Evolutionary conservation across 345 rosid species (phyloP).

Genomic region (Moricandia moricandioides): DNA sequence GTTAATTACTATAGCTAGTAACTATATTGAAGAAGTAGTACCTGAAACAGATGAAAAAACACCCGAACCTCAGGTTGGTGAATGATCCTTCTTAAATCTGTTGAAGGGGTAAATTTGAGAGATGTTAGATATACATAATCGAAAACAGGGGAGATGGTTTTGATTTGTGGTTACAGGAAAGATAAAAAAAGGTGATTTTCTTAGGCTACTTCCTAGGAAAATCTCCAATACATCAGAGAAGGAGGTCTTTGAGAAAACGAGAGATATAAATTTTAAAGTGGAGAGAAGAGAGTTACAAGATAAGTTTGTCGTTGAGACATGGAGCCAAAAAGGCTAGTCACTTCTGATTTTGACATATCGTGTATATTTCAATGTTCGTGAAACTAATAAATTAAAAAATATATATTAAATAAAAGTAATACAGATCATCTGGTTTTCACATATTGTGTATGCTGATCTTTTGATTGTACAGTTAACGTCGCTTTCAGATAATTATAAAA

Average conservation of each 20-base stretch:
- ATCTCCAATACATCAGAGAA: constrained; percentile 25
- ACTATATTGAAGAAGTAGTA: constrained; percentile 3
- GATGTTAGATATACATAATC: neutral
- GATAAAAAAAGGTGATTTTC: neutral
- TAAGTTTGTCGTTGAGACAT: constrained; percentile 25
- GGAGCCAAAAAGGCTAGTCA: constrained; percentile 24
- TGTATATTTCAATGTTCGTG: constrained; percentile 1
- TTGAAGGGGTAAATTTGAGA: neutral
- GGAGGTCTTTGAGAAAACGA: constrained; percentile 26
- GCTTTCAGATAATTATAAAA: constrained; percentile 12
- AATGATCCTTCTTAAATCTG: neutral
- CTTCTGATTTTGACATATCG: neutral
- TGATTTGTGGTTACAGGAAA: neutral
- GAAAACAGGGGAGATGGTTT: neutral
- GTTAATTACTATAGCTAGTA: neutral
- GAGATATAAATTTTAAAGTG: neutral
- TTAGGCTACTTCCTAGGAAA: constrained; percentile 1
- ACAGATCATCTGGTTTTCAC: neutral
- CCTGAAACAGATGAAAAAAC: constrained; percentile 14
- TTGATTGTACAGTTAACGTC: constrained; percentile 9
- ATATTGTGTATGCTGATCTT: constrained; percentile 9
- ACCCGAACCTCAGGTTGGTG: neutral
- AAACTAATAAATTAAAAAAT: neutral
- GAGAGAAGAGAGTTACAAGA: constrained; percentile 6
- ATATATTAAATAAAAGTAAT: neutral